phyloP scores from a whole-genome alignment of 2,329 filamentous ascomycete genomes.

The Nothophaeocryptopus gaeumannii region DNA sequence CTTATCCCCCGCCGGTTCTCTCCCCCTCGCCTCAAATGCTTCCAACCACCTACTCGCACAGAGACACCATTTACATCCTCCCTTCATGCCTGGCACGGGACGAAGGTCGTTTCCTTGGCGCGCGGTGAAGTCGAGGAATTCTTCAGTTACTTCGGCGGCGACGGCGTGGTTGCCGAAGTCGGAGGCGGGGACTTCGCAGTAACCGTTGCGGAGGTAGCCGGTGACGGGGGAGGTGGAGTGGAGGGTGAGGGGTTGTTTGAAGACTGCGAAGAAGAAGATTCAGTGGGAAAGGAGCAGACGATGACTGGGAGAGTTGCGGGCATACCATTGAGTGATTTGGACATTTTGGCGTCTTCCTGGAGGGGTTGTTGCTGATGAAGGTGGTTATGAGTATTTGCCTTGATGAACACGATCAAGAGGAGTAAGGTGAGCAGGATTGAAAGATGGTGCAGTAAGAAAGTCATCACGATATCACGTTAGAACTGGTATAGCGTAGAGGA shows the following conservation, averaged over 20 bases:
- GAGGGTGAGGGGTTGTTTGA: slow-evolving; percentile 57
- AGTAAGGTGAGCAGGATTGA: too few species aligned
- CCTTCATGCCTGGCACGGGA: slow-evolving; percentile 50
- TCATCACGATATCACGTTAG: too few species aligned
- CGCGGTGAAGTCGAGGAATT: slow-evolving; percentile 60
- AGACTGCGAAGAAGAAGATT: too few species aligned
- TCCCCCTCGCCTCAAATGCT: slow-evolving; percentile 54
- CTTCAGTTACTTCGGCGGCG: slow-evolving; percentile 56
- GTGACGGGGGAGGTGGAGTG: slow-evolving; percentile 59
- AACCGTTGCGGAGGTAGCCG: slow-evolving; percentile 61
- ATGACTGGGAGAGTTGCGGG: slow-evolving; percentile 14
- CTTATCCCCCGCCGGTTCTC: slow-evolving; percentile 40
- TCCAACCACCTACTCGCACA: slow-evolving; percentile 59
- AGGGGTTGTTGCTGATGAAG: slow-evolving; percentile 8
- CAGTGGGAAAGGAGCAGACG: slow-evolving; percentile 24
- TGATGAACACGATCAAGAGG: too few species aligned
- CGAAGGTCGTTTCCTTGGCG: slow-evolving; percentile 59
- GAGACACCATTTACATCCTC: slow-evolving; percentile 61
- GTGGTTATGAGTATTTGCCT: background rate
- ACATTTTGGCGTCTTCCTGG: slow-evolving; percentile 29
- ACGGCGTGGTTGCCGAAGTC: slow-evolving; percentile 61
- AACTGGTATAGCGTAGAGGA: too few species aligned
- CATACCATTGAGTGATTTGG: slow-evolving; percentile 34
- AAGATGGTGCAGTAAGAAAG: too few species aligned
- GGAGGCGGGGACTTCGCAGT: slow-evolving; percentile 54